Conservation (phyloP, 208 protist species). For the Acanthamoeba royreba region DNA sequence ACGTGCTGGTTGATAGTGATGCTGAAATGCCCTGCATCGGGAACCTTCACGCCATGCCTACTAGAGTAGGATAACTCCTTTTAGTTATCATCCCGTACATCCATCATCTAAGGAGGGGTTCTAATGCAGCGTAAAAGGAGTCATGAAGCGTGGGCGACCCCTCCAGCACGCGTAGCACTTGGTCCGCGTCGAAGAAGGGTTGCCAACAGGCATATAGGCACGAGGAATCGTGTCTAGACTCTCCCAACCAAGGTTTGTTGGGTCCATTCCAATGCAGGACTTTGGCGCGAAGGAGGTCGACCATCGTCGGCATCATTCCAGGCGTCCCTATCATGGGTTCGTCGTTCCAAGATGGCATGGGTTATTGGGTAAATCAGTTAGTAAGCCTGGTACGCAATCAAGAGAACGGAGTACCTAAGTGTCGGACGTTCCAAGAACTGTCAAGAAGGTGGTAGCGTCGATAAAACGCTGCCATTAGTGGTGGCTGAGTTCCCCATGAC, state of each 20-base stretch:
- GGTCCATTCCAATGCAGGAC: slow-evolving; percentile 29
- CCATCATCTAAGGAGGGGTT: too few species aligned
- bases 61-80: too few species aligned
- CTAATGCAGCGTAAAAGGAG: too few species aligned
- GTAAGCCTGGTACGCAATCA: not conserved
- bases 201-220: not conserved
- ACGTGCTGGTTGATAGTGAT: too few species aligned
- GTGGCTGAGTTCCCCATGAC: slow-evolving; percentile 22
- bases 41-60: too few species aligned
- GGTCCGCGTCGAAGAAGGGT: not conserved
- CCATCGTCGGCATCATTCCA: not conserved
- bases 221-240: not conserved
- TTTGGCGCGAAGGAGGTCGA: not conserved
- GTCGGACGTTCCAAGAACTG: slow-evolving; percentile 28
- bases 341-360: too few species aligned
- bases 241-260: not conserved
- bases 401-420: not conserved
- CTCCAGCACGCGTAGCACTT: too few species aligned
- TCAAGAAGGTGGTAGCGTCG: slow-evolving; percentile 18
- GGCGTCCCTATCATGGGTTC: too few species aligned
- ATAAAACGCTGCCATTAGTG: slow-evolving; percentile 34
- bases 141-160: too few species aligned
- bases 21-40: too few species aligned
- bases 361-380: not conserved
- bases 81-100: too few species aligned